Evolutionary conservation across 352 stramenopile species (phyloP).

Genomic region (Phytophthora macrochlamydospora): DNA sequence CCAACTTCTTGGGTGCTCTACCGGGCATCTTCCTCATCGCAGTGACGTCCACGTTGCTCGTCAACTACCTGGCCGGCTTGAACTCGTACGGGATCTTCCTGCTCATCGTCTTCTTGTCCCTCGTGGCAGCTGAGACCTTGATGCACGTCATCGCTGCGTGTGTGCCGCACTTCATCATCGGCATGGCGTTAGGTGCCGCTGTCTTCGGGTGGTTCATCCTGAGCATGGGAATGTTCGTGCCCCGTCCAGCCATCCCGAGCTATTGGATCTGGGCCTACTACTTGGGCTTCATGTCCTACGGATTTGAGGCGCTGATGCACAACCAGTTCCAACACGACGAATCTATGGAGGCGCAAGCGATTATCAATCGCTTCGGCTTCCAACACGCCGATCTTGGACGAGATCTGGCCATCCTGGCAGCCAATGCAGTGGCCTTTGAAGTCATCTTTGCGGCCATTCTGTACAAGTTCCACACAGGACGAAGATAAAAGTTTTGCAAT

Average conservation of each 20-base stretch:
- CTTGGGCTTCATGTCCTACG: slow-evolving; percentile 82
- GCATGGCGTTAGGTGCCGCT: slow-evolving; percentile 76
- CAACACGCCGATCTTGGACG: slow-evolving; percentile 42
- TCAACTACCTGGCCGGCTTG: slow-evolving; percentile 51
- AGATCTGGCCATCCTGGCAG: slow-evolving; percentile 53
- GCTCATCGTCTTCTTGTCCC: slow-evolving; percentile 71
- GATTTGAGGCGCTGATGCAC: slow-evolving; percentile 80
- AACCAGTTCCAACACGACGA: slow-evolving; percentile 58
- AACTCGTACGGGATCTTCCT: slow-evolving; percentile 66
- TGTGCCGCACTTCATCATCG: slow-evolving; percentile 85
- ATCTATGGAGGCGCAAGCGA: slow-evolving; percentile 12
- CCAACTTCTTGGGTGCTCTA: slow-evolving; percentile 69
- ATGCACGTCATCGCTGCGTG: slow-evolving; percentile 75
- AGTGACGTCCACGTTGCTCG: slow-evolving; percentile 47
- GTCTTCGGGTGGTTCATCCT: slow-evolving; percentile 88
- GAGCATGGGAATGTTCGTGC: slow-evolving; percentile 79
- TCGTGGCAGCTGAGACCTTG: slow-evolving; percentile 76
- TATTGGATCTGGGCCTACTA: slow-evolving; percentile 87
- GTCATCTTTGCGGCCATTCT: slow-evolving; percentile 46
- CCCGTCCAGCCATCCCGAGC: slow-evolving; percentile 49
- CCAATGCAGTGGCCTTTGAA: slow-evolving; percentile 50
- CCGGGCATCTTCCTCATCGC: slow-evolving; percentile 71
- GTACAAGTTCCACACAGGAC: slow-evolving; percentile 31
- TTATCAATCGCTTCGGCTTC: slow-evolving; percentile 53
- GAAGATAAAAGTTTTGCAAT: slow-evolving; percentile 2